Base-by-base conservation (phyloP, 2,329 filamentous ascomycete genomes). In the Ophiostoma ulmi region DNA sequence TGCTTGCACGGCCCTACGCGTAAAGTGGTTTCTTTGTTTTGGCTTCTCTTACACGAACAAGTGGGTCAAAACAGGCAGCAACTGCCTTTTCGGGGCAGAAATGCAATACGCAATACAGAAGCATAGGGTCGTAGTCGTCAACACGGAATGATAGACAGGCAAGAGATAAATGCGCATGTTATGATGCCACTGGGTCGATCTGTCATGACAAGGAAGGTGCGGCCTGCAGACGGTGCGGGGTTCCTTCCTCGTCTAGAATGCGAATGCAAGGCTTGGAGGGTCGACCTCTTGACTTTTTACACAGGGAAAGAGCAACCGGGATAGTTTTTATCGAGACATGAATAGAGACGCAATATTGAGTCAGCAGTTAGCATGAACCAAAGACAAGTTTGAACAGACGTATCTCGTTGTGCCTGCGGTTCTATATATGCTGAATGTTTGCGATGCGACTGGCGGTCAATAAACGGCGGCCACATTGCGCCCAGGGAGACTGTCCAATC, bases 31-130 rank as follows among this genome's bases (percentile, higher is more conserved):
- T 66, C 63, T 41, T 41, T 61, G 64, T 70, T 39, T 48, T 64
- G 63, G 36, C 39, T 20, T 44, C 39, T 58, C 67, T 69, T 69
- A 41, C 69, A 58, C 31, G 13, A 6, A n/a, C 26, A 67, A n/a
- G 65, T 70, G 64, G 69, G 36, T 20, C 20, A 38, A 44, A 22
- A 14, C 61, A 70, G 69, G 70, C 70, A 70, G 55, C 70, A 68
- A 11, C 38, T n/a, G 66, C 66, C 65, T 36, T 48, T 22, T 58
- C 52, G 52, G n/a, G 14, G n/a, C n/a, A 17, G 17, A n/a, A 5
- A 20, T 48, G 11, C 17, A 22, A 36, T 4, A 55, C 17, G 20
- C 11, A 5, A 31, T 14, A 3, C 6, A 35, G 26, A 39, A 20
- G 17, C 17, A 17, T 0, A 44, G 5, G 20, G 14, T 48, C 3